Conservation (phyloP, 129 eudicot species). For the Tanacetum coccineum region DNA sequence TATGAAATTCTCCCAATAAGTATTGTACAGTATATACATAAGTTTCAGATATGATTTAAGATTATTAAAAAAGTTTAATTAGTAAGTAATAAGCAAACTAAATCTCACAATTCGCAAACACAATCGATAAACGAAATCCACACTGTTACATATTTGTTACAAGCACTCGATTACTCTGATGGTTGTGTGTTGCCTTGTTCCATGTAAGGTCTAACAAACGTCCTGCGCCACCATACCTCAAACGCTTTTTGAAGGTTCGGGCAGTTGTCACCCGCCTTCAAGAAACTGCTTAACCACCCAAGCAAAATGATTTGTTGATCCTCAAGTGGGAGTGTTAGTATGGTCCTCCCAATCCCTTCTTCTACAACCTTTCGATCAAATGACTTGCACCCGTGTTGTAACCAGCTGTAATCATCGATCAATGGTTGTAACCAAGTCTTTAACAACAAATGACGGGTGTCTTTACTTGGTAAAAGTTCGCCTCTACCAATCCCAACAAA, state of each 20-base stretch:
- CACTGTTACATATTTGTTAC: constrained; percentile 22
- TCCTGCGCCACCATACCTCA: constrained; percentile 99
- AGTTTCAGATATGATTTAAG: constrained; percentile 16
- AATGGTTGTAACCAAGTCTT: constrained; percentile 86
- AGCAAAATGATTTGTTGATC: constrained; percentile 91
- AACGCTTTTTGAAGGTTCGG: constrained; percentile 94
- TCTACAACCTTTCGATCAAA: constrained; percentile 89
- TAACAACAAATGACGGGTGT: constrained; percentile 59
- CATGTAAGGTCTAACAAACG: constrained; percentile 69
- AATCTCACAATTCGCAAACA: constrained; percentile 17
- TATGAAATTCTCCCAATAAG: too few species aligned
- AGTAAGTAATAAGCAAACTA: constrained; percentile 28
- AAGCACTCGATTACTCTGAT: constrained; percentile 31
- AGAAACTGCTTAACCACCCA: constrained; percentile 74
- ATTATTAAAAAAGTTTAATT: constrained; percentile 19
- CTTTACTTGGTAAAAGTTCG: constrained; percentile 75
- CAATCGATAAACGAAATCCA: constrained; percentile 27
- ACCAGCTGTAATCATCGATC: constrained; percentile 87
- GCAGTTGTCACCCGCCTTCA: constrained; percentile 83
- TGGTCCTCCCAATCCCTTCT: constrained; percentile 96
- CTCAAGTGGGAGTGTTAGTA: constrained; percentile 87
- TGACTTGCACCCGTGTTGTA: constrained; percentile 83
- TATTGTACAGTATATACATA: constrained; percentile 5
- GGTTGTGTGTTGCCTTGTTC: constrained; percentile 41
- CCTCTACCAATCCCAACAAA: constrained; percentile 91